These are phyloP conservation scores for Leishmania major DNA, from an alignment of 208 protist species.

Conservation along the genomic window DNA sequence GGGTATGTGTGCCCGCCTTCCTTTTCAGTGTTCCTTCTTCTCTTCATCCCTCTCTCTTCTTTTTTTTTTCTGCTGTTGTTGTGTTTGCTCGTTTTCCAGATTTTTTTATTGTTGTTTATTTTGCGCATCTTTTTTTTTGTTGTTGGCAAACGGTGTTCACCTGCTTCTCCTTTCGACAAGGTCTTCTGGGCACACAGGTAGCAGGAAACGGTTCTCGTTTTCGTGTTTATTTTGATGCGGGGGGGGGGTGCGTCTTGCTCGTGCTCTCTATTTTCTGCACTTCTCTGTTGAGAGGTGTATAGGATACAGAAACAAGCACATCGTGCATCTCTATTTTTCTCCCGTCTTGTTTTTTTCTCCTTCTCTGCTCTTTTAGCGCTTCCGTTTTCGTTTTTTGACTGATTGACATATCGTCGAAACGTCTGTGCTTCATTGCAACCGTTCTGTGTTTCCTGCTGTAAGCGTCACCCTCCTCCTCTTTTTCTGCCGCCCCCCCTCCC, in stretches of 20 bases:
- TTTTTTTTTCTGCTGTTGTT: neutral
- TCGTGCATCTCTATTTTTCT: neutral
- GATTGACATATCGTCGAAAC: neutral
- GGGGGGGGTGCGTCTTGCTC: neutral
- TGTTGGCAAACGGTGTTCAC: neutral
- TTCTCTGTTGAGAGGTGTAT: neutral
- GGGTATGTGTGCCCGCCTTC: neutral
- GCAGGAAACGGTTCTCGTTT: neutral
- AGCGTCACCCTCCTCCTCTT: neutral
- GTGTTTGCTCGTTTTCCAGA: neutral
- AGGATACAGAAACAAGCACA: neutral
- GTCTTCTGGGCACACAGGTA: neutral
- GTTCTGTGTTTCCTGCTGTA: neutral
- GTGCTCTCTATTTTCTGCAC: neutral
- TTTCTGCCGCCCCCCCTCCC: neutral
- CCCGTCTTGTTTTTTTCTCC: neutral
- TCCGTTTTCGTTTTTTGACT: neutral
- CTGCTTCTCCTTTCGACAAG: neutral
- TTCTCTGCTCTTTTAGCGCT: neutral
- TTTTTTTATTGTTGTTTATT: neutral
- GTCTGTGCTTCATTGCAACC: neutral
- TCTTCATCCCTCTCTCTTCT: neutral
- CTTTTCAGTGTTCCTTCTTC: neutral
- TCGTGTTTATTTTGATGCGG: neutral
- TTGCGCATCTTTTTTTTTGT: neutral